Evolutionary conservation across 805 yeast genomes (phyloP).

Genomic region (Schizosaccharomyces cryophilus): DNA sequence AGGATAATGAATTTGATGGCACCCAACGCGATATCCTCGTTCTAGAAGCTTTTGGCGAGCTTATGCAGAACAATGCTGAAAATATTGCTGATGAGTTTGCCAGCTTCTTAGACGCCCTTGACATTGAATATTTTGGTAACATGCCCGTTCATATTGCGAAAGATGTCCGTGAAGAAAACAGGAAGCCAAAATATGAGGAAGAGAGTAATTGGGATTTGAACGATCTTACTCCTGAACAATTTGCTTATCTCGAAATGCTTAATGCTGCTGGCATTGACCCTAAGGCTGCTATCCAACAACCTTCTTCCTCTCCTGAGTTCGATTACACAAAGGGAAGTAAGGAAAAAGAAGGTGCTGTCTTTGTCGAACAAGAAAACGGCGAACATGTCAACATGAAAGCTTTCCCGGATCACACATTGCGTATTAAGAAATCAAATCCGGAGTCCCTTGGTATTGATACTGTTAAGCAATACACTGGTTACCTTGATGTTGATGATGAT

Average conservation of each 20-base stretch:
- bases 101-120: neutral
- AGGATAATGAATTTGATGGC: no score
- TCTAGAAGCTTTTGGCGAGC: neutral
- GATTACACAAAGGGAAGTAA: no score
- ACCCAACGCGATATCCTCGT: neutral
- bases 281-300: neutral
- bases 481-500: conserved; percentile 46
- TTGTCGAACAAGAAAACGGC: neutral
- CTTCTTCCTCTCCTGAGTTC: no score
- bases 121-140: neutral
- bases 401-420: neutral
- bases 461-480: conserved; percentile 57
- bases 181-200: neutral
- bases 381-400: neutral
- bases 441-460: conserved; percentile 20
- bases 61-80: neutral
- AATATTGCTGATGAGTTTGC: neutral
- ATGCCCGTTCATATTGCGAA: neutral
- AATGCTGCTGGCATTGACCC: neutral
- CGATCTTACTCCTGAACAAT: neutral
- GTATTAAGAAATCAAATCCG: neutral
- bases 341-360: neutral
- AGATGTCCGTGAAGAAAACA: neutral
- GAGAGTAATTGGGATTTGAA: neutral
- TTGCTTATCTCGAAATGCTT: neutral